phyloP scores from a whole-genome alignment of 1,284 basidiomycete species.

The Marasmius fiardii region DNA sequence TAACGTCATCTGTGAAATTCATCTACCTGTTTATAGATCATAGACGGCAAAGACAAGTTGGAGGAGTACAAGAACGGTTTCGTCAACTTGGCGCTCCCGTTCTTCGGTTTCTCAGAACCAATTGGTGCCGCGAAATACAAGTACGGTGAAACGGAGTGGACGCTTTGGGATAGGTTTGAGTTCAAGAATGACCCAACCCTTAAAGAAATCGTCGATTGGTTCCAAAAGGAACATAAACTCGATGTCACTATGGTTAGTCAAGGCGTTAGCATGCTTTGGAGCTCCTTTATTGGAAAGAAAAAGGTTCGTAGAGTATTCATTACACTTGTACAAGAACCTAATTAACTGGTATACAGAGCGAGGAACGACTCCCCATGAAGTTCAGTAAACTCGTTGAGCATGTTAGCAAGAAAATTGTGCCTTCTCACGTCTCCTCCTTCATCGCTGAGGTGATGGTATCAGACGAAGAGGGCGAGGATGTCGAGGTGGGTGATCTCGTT shows the following conservation, averaged over 20 bases:
- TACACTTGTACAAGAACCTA: conserved; percentile 6
- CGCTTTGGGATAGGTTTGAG: conserved; percentile 97
- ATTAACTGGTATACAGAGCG: conserved; percentile 49
- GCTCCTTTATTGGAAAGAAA: conserved; percentile 86
- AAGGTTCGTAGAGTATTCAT: conserved; percentile 55
- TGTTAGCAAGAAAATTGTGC: conserved; percentile 92
- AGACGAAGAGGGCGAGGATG: conserved; percentile 88
- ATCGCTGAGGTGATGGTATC: conserved; percentile 94
- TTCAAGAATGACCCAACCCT: conserved; percentile 90
- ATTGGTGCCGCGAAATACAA: conserved; percentile 90
- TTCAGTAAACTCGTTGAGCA: conserved; percentile 91
- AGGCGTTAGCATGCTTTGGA: conserved; percentile 98
- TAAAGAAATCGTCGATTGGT: conserved; percentile 83
- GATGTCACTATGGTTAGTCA: conserved; percentile 96
- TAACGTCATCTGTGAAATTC: conserved; percentile 7
- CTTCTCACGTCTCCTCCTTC: conserved; percentile 76
- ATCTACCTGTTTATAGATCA: conserved; percentile 59
- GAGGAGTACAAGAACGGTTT: conserved; percentile 99
- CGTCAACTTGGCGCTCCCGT: conserved; percentile 95
- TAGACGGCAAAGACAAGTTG: conserved; percentile 90
- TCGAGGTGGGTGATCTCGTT: conserved; percentile 53
- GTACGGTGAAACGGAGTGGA: conserved; percentile 91
- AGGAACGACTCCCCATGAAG: conserved; percentile 85
- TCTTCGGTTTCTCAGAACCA: conserved; percentile 99
- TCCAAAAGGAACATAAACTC: conserved; percentile 83